Evolutionary conservation across 768 basidiomycete genomes (phyloP), one percentile per base, ranked within the genome.

Genomic region (Suillus ampliporus): DNA sequence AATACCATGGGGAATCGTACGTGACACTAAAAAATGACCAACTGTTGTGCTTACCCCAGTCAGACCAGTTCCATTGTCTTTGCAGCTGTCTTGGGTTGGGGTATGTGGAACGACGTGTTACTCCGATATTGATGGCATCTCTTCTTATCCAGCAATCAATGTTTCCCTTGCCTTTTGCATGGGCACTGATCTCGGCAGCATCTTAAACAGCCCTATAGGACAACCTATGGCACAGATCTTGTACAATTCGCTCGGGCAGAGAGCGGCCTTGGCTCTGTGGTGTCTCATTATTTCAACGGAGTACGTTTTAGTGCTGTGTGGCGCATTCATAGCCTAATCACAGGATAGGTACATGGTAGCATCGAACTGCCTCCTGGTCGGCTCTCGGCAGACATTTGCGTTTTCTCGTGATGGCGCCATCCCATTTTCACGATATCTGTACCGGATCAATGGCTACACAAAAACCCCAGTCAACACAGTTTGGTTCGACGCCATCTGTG

Each of bases 361-460:
- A n/a, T 82, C 84, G 17, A 84, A 83, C 68, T 80, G 77, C 75
- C 73, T 81, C 40, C 71, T 78, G 15, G 80, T 79, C 6, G 74
- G 77, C 4, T 83, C 82, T 1, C 83, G 90, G 4, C 89, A 92
- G 72, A 85, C 83, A 0, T 90, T 89, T 67, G 89, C 89, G 1
- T 89, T 90, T 72, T 83, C 86, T 28, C 82, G 89, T 2, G 89
- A 92, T 69, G 82, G 82, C 23, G 88, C 84, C 0, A 81, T 90
- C 5, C 89, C 89, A 0, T 83, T 90, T 65, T 91, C 89, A 0
- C 65, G 74, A 8, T 84, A 80, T 77, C 75, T 90, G 3, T 88
- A 87, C 68, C 78, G 81, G 38, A 82, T 92, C 75, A 87, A 86
- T 69, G 53, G 61, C 0, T 76, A 68, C 61, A 86, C 84, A 2